phyloP scores from a whole-genome alignment of 2,329 filamentous ascomycete genomes.

The Rhinocladiella mackenziei region DNA sequence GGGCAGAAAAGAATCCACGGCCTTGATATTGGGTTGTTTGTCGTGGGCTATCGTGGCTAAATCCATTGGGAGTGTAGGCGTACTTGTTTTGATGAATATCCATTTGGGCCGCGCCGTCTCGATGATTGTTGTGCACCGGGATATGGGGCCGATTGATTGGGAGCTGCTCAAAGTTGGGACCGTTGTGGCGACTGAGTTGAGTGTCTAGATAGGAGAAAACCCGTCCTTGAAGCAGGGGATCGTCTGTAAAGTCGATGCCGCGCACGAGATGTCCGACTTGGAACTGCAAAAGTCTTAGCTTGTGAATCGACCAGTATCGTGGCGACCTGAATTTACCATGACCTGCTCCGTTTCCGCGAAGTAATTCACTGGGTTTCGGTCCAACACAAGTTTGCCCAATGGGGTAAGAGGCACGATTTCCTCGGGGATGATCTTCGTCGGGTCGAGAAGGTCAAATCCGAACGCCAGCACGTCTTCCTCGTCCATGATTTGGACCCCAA shows the following conservation, averaged over 20 bases:
- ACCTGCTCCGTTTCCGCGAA: constrained; percentile 71
- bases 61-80: too few species aligned
- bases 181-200: constrained; percentile 67
- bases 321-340: too few species aligned
- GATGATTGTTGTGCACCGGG: constrained; percentile 27
- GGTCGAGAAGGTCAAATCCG: constrained; percentile 68
- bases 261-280: constrained; percentile 70
- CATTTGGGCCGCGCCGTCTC: too few species aligned
- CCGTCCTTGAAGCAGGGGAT: constrained; percentile 69
- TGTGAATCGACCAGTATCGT: too few species aligned
- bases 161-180: constrained; percentile 70
- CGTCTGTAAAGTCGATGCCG: constrained; percentile 69
- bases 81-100: too few species aligned
- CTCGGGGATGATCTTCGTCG: constrained; percentile 71
- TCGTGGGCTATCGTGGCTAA: too few species aligned
- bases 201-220: constrained; percentile 74
- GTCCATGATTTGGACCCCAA: constrained; percentile 65
- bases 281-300: too few species aligned
- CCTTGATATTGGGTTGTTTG: constrained; percentile 65
- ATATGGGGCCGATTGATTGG: constrained; percentile 63
- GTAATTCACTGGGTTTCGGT: constrained; percentile 69
- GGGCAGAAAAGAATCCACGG: constrained; percentile 70
- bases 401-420: constrained; percentile 64
- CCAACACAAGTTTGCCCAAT: constrained; percentile 65
- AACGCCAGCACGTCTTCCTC: constrained; percentile 63